Base-by-base conservation (phyloP, 495 filamentous ascomycete genomes). In the Penicillium alfredii region DNA sequence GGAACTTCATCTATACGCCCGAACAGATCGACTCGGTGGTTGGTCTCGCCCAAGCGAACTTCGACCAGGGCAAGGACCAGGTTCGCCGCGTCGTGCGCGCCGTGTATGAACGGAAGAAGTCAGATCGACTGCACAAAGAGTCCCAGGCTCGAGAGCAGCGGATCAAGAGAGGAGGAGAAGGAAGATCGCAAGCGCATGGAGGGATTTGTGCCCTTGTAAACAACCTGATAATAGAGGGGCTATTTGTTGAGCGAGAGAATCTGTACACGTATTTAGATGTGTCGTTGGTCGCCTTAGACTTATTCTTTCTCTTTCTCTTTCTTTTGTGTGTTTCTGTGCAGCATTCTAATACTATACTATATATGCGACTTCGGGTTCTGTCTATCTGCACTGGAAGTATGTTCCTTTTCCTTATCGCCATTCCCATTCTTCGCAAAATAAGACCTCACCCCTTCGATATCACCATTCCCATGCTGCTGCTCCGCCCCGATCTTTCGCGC, bases 1-100 rank as follows among this genome's bases (percentile, higher is more conserved):
- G 92, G 92, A 98, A 96, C 57, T 96, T 96, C 55, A 78, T 94
- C 27, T 96, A 94, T 61, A 88, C 84, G 21, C 84, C 88, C 0
- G 74, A 86, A 38, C 80, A 96, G 51, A 72, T 96, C 30, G 89
- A 94, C 35, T 71, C 74, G 14, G 82, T 90, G 0, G 80, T 93
- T 6, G 73, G 74, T 13, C 73, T 98, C 6, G 89, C 92, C 1
- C 74, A 78, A 40, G 86, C 86, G 3, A 98, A 98, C 59, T 98
- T 85, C 44, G 72, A 69, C 4, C 82, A 92, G 55, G 87, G 92
- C 1, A 69, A 74, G 36, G 82, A 84, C 26, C 78, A 81, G 60
- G 81, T 86, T 14, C 79, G 77, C 39, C 72, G 78, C 14, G 82
- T 82, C 14, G 80, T 97, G n/a, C 66, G 82, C 31, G 92, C 88